Evolutionary conservation across 169 alveolate species (phyloP).

Genomic region (Plasmodium fragile): DNA sequence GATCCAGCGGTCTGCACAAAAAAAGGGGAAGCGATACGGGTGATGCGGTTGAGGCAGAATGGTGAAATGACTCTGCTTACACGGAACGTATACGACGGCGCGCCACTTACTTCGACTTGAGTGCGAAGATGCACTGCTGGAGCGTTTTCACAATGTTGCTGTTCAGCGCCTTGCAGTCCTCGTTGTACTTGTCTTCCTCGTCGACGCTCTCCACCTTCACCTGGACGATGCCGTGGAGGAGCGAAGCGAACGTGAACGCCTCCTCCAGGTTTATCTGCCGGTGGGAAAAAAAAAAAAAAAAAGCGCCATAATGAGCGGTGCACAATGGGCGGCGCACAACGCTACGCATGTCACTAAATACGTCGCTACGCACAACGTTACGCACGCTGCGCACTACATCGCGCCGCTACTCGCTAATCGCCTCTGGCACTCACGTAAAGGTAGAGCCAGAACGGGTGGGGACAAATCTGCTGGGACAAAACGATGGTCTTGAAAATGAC

Average conservation of each 20-base stretch:
- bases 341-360: too few relatives aligned
- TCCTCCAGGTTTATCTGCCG: slow-evolving; percentile 45
- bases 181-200: slow-evolving; percentile 55
- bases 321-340: not conserved
- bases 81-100: too few relatives aligned
- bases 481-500: slow-evolving; percentile 33
- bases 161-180: slow-evolving; percentile 18
- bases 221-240: slow-evolving; percentile 56
- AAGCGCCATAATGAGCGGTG: not conserved
- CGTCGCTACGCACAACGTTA: not conserved
- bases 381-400: too few relatives aligned
- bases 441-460: slow-evolving; percentile 31
- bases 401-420: not conserved
- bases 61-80: too few relatives aligned
- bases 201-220: slow-evolving; percentile 45
- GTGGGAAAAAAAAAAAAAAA: not conserved
- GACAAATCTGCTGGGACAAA: not conserved
- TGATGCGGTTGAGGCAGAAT: too few relatives aligned
- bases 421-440: slow-evolving; percentile 23
- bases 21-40: not conserved
- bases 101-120: slow-evolving; percentile 47
- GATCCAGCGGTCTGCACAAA: slow-evolving; percentile 10
- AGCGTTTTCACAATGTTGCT: slow-evolving; percentile 12
- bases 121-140: slow-evolving; percentile 46
- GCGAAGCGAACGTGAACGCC: slow-evolving; percentile 27